Evolutionary conservation across 2,329 filamentous ascomycete species (phyloP).

Genomic region (Aspergillus carbonarius): DNA sequence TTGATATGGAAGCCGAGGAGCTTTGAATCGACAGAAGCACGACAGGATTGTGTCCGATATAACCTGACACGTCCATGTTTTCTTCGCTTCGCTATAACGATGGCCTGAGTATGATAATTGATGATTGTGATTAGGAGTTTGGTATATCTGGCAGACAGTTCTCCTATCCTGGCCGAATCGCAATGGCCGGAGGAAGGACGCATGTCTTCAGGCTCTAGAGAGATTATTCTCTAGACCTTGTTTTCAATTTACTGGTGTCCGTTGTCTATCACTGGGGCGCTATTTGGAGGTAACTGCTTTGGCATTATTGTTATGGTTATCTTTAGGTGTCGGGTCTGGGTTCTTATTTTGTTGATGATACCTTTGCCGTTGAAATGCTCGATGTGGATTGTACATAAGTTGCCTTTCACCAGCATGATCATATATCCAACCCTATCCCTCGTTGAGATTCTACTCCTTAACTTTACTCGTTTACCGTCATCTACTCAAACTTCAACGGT

Average conservation of each 20-base stretch:
- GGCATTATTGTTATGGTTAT: background rate
- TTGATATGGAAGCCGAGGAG: background rate
- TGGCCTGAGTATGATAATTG: slow-evolving; percentile 4
- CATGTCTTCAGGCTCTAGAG: background rate
- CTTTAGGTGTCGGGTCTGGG: background rate
- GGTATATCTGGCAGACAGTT: background rate
- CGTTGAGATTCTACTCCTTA: too few relatives aligned
- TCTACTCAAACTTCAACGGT: too few relatives aligned
- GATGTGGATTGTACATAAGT: background rate
- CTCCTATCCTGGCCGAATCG: background rate
- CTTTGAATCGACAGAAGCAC: slow-evolving; percentile 1
- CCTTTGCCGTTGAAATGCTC: background rate
- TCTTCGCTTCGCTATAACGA: background rate
- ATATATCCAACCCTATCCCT: background rate
- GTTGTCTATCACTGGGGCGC: slow-evolving; percentile 5
- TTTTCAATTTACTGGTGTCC: background rate
- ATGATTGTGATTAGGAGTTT: slow-evolving; percentile 6
- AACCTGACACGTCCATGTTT: background rate
- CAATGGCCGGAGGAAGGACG: background rate
- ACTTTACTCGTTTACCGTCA: too few relatives aligned
- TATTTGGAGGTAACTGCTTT: slow-evolving; percentile 2
- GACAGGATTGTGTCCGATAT: background rate
- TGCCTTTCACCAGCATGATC: background rate
- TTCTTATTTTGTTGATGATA: background rate
- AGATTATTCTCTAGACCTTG: background rate